A percentile compares a stretch with the other conserved stretches of the same genome.
These are phyloP conservation scores for Physaria fendleri DNA, from an alignment of 345 rosid species.

Conservation along the genomic window DNA sequence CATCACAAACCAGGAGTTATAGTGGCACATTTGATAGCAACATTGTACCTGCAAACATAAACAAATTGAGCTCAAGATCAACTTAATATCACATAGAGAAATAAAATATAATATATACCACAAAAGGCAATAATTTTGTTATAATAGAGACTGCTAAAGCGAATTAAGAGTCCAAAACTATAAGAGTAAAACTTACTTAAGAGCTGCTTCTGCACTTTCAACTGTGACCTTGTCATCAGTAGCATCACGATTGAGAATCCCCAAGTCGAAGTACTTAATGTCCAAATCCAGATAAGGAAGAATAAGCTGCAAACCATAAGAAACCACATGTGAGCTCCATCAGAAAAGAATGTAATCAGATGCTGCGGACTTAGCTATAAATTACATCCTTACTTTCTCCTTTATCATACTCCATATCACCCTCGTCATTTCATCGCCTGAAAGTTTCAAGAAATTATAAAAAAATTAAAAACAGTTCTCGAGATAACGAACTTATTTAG, in stretches of 20 bases:
- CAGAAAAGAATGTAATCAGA: neutral
- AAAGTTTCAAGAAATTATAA: neutral
- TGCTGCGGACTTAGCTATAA: neutral
- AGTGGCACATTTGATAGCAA: constrained; percentile 96
- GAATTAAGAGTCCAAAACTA: neutral
- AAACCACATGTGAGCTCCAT: constrained; percentile 9
- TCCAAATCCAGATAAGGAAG: constrained; percentile 79
- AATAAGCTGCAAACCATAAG: constrained; percentile 62
- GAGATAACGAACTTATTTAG: neutral
- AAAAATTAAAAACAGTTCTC: neutral
- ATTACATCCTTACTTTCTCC: constrained; percentile 51
- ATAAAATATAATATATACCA: neutral
- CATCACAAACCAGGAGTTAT: constrained; percentile 80
- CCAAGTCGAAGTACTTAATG: constrained; percentile 84
- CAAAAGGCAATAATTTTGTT: neutral
- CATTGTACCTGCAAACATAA: constrained; percentile 67
- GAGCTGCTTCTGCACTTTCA: constrained; percentile 86
- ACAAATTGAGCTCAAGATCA: neutral
- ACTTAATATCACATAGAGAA: neutral
- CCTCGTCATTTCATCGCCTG: constrained; percentile 96
- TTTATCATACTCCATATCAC: constrained; percentile 84
- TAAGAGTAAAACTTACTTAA: constrained; percentile 50
- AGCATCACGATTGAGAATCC: constrained; percentile 82
- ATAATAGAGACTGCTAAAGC: neutral
- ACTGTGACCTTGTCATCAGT: constrained; percentile 76